Conservation (phyloP, 768 basidiomycete genomes). For the Suillus subalutaceus region DNA sequence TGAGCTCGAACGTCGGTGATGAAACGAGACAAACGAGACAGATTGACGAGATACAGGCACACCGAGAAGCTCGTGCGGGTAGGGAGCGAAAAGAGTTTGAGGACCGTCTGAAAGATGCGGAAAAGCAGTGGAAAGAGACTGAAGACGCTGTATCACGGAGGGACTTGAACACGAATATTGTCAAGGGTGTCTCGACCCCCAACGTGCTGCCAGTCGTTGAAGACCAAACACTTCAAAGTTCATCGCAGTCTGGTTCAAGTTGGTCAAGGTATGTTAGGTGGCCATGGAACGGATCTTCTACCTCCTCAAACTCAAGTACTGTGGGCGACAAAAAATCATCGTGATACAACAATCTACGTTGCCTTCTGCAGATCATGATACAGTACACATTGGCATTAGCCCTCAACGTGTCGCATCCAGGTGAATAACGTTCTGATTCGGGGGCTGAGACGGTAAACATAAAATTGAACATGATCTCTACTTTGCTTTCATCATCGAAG, state of each 20-base stretch:
- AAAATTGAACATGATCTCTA: neutral
- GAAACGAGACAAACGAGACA: slow-evolving; percentile 28
- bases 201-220: neutral
- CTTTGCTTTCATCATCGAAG: slow-evolving; percentile 3
- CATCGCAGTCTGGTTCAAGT: slow-evolving; percentile 9
- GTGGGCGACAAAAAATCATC: neutral
- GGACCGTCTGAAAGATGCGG: slow-evolving; percentile 57
- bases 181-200: neutral
- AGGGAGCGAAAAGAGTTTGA: slow-evolving; percentile 46
- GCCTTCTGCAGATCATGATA: neutral
- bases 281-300: slow-evolving; percentile 8
- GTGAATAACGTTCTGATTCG: neutral
- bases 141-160: neutral
- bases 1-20: slow-evolving; percentile 22
- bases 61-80: too few species aligned
- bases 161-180: neutral
- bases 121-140: slow-evolving; percentile 40
- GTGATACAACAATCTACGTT: neutral
- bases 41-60: slow-evolving; percentile 23
- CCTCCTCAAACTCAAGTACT: slow-evolving; percentile 1
- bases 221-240: neutral
- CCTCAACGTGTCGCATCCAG: neutral
- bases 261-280: slow-evolving; percentile 15
- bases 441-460: neutral
- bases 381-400: neutral